Evolutionary conservation across 1,284 basidiomycete genomes (phyloP).

Genomic region (Cerioporus squamosus): DNA sequence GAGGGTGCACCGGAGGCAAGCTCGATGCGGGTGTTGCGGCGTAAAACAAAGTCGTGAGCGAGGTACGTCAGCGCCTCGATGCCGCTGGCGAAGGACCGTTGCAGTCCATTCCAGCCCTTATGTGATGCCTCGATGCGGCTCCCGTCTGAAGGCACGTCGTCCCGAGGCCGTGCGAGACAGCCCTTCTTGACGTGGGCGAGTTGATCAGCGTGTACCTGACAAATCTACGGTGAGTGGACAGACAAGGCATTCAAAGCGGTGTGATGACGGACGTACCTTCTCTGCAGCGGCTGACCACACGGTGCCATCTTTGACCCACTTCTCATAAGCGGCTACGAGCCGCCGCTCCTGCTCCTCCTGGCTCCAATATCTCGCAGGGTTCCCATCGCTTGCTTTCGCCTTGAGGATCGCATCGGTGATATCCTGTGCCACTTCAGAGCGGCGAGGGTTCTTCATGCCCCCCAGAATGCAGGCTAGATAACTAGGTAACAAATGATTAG

Average conservation of each 20-base stretch:
- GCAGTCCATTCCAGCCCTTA: constrained; percentile 31
- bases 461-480: no score
- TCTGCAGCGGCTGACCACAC: constrained; percentile 29
- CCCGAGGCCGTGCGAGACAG: constrained; percentile 25
- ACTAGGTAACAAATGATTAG: no score
- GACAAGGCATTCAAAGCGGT: no score
- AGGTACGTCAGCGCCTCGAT: constrained; percentile 16
- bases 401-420: constrained; percentile 18
- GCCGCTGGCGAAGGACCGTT: constrained; percentile 28
- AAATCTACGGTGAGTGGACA: no score
- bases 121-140: constrained; percentile 21
- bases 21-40: constrained; percentile 9
- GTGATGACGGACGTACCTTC: neutral
- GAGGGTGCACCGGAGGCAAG: no score
- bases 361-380: constrained; percentile 16
- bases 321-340: constrained; percentile 17
- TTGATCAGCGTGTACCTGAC: constrained; percentile 18
- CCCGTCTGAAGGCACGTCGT: constrained; percentile 30
- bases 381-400: constrained; percentile 9
- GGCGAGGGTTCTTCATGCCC: no score
- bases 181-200: constrained; percentile 30
- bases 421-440: no score
- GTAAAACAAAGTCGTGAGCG: constrained; percentile 8
- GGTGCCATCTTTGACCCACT: constrained; percentile 18
- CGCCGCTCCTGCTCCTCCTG: constrained; percentile 17